These are phyloP conservation scores for Akanthomyces dipterigenus DNA, from an alignment of 2,329 filamentous ascomycete genomes.

Conservation along the genomic window DNA sequence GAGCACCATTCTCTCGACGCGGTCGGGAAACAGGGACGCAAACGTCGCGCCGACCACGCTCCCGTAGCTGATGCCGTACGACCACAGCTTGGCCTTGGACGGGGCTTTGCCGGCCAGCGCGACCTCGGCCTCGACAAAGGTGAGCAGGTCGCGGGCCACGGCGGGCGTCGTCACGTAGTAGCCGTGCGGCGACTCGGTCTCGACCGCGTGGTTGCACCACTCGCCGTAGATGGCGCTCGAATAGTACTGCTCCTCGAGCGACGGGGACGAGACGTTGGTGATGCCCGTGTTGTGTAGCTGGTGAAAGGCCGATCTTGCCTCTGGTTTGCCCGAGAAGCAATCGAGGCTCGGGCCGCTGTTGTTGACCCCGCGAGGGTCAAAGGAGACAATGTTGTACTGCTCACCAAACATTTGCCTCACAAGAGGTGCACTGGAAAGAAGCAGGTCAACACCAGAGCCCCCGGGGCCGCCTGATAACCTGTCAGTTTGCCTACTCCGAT, in stretches of 20 bases:
- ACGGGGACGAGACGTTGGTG: constrained; percentile 23
- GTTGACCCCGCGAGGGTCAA: constrained; percentile 34
- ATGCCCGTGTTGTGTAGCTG: constrained; percentile 20
- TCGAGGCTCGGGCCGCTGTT: constrained; percentile 24
- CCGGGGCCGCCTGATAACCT: background rate
- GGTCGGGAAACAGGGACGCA: constrained; percentile 20
- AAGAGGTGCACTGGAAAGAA: constrained; percentile 10
- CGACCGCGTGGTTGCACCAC: constrained; percentile 25
- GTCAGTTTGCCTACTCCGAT: background rate
- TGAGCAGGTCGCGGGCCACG: constrained; percentile 24
- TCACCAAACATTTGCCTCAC: constrained; percentile 26
- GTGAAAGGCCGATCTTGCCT: constrained; percentile 22
- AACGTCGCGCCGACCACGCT: constrained; percentile 19
- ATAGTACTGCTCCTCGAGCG: constrained; percentile 24
- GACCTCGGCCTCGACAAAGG: constrained; percentile 24
- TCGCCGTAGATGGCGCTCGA: constrained; percentile 25
- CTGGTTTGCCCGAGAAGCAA: constrained; percentile 24
- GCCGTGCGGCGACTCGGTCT: constrained; percentile 20
- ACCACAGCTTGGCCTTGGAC: constrained; percentile 23
- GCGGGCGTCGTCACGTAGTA: constrained; percentile 27
- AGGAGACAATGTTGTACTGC: constrained; percentile 35
- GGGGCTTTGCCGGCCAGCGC: constrained; percentile 15
- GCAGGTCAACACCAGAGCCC: background rate
- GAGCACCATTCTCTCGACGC: constrained; percentile 30
- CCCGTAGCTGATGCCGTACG: constrained; percentile 18